Base-by-base conservation (phyloP, 2,329 filamentous ascomycete genomes). In the Knufia fluminis region DNA sequence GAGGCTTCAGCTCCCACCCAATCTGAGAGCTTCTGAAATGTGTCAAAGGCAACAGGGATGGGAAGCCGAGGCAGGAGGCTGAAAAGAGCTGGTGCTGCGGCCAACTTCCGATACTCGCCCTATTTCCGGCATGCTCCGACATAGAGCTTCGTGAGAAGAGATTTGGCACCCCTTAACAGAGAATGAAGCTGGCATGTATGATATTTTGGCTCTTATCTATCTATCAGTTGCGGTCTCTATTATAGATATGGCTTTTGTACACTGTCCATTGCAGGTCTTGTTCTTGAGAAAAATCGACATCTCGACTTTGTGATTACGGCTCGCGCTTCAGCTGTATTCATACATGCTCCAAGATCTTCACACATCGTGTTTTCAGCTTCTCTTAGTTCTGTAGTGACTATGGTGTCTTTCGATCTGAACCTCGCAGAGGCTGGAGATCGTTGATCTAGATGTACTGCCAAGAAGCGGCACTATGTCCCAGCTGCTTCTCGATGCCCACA, bases 361-460 rank as follows among this genome's bases (percentile, higher is more conserved):
- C 10, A 38, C 41, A 26, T 48, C 43, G 48, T 51, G 31, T 39
- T 39, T 22, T 14, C n/a, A 23, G 16, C 46, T 14, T 36, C 26
- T 28, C 12, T 28, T 28, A 12, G 12, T 12, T 12, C 26, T 28
- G 26, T 28, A 28, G 26, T n/a, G n/a, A n/a, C n/a, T n/a, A n/a
- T n/a, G n/a, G n/a, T n/a, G n/a, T n/a, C n/a, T n/a, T n/a, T n/a
- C n/a, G n/a, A n/a, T n/a, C n/a, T n/a, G n/a, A n/a, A n/a, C n/a
- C n/a, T n/a, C n/a, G n/a, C n/a, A n/a, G n/a, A n/a, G n/a, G n/a
- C n/a, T n/a, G n/a, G n/a, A n/a, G n/a, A n/a, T n/a, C n/a, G 28
- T 36, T 28, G 3, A 31, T 33, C 33, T 49, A 44, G 24, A 19
- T 41, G 46, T 71, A 71, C 57, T 71, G 64, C 68, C 67, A 71